A percentile compares a stretch with the other conserved stretches of the same genome.
Conservation (phyloP, 257 asterid genomes). For the Scutellaria minor region DNA sequence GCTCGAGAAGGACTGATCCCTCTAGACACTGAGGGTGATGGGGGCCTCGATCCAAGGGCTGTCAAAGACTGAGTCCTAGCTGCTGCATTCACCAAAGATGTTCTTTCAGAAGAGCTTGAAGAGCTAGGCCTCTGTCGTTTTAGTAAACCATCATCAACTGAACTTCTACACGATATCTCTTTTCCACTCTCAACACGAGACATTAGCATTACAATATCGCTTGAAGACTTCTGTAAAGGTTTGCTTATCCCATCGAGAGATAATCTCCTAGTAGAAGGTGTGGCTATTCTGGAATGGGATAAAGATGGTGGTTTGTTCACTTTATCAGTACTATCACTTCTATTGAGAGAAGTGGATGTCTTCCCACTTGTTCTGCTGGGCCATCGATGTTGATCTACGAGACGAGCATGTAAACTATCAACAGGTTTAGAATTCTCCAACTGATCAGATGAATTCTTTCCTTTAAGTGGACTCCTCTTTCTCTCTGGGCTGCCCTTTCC, state of each 20-base stretch:
- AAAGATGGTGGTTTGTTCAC: constrained; percentile 41
- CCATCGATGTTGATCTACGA: constrained; percentile 74
- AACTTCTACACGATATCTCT: constrained; percentile 32
- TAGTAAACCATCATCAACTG: constrained; percentile 55
- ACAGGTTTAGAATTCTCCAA: constrained; percentile 79
- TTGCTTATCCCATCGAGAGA: constrained; percentile 65
- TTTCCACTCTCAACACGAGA: constrained; percentile 45
- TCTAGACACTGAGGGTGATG: constrained; percentile 69
- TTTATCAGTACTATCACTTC: constrained; percentile 58
- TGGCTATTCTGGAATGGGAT: constrained; percentile 39
- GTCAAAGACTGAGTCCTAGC: constrained; percentile 53
- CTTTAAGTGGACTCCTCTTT: constrained; percentile 71
- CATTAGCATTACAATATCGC: constrained; percentile 48
- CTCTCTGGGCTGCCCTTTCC: constrained; percentile 77
- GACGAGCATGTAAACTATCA: constrained; percentile 51
- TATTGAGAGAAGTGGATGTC: constrained; percentile 40
- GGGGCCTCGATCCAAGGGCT: constrained; percentile 54
- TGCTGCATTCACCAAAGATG: constrained; percentile 41
- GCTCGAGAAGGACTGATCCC: constrained; percentile 67
- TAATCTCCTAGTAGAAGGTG: constrained; percentile 60
- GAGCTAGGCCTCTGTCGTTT: constrained; percentile 45
- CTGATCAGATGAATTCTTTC: constrained; percentile 62
- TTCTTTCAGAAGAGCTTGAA: constrained; percentile 48
- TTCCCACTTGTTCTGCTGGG: constrained; percentile 61
- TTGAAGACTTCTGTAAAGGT: constrained; percentile 59